Conservation (phyloP, 345 rosid genomes). For the Populus ilicifolia region DNA sequence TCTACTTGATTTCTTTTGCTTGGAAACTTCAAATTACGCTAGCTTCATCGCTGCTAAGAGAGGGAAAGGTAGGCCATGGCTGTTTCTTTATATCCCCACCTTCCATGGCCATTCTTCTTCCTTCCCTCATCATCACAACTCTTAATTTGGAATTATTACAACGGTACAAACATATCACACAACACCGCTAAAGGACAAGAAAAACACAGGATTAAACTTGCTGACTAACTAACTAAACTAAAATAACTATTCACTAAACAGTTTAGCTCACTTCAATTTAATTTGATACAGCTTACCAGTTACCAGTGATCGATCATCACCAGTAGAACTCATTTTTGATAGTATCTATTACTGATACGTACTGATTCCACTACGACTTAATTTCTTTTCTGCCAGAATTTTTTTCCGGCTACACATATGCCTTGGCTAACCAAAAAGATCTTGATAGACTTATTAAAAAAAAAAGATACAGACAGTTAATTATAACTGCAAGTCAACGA, state of each 20-base stretch:
- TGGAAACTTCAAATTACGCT: background rate
- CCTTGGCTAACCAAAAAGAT: background rate
- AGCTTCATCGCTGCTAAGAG: background rate
- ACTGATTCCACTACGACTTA: background rate
- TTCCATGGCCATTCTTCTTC: background rate
- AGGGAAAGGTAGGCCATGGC: constrained; percentile 18
- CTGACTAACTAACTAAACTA: constrained; percentile 5
- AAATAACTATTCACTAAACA: background rate
- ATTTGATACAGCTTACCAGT: background rate
- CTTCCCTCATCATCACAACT: constrained; percentile 1
- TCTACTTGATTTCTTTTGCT: constrained; percentile 11
- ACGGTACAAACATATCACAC: background rate
- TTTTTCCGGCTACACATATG: background rate
- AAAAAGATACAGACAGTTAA: background rate
- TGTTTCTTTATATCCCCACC: constrained; percentile 2
- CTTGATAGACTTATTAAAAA: background rate
- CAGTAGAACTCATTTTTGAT: background rate
- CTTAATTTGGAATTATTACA: background rate
- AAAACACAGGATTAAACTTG: constrained; percentile 2
- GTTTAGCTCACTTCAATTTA: no score
- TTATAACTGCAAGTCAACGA: background rate
- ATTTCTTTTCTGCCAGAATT: background rate
- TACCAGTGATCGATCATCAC: background rate
- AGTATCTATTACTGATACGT: background rate
- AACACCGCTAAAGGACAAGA: background rate